phyloP scores from a whole-genome alignment of 495 filamentous ascomycete genomes.

The Achaetomiella virescens region DNA sequence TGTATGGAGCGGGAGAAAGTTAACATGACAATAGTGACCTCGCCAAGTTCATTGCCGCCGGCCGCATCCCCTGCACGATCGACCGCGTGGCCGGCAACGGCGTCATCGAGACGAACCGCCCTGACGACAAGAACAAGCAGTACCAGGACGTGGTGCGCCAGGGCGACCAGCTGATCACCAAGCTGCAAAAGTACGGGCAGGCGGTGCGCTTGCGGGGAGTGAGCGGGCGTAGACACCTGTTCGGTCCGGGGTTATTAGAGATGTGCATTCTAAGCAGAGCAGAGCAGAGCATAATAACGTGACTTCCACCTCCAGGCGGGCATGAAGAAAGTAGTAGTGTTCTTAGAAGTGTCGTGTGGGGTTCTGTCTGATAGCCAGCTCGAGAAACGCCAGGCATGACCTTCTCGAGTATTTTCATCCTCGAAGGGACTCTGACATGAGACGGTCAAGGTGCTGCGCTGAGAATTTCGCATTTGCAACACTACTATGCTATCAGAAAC shows the following conservation, averaged over 20 bases:
- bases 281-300: too few relatives aligned
- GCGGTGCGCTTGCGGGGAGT: slow-evolving; percentile 85
- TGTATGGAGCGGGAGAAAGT: too few relatives aligned
- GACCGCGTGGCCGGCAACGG: slow-evolving; percentile 84
- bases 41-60: slow-evolving; percentile 92
- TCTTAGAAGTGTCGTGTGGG: not conserved
- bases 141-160: slow-evolving; percentile 96
- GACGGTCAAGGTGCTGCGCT: too few relatives aligned
- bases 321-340: not conserved
- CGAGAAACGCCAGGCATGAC: not conserved
- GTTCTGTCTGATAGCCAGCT: not conserved
- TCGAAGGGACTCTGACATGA: too few relatives aligned
- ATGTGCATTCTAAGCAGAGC: too few relatives aligned
- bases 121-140: slow-evolving; percentile 98
- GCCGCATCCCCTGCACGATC: slow-evolving; percentile 91
- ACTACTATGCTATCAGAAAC: not conserved
- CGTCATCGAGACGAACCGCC: slow-evolving; percentile 94
- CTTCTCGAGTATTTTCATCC: too few relatives aligned
- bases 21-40: slow-evolving; percentile 80
- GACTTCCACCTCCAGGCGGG: too few relatives aligned
- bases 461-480: not conserved
- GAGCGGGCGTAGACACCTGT: slow-evolving; percentile 83
- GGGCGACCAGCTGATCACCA: slow-evolving; percentile 93
- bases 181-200: slow-evolving; percentile 98
- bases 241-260: too few relatives aligned